phyloP scores from a whole-genome alignment of 352 stramenopile species.

The Phytophthora colocasiae region DNA sequence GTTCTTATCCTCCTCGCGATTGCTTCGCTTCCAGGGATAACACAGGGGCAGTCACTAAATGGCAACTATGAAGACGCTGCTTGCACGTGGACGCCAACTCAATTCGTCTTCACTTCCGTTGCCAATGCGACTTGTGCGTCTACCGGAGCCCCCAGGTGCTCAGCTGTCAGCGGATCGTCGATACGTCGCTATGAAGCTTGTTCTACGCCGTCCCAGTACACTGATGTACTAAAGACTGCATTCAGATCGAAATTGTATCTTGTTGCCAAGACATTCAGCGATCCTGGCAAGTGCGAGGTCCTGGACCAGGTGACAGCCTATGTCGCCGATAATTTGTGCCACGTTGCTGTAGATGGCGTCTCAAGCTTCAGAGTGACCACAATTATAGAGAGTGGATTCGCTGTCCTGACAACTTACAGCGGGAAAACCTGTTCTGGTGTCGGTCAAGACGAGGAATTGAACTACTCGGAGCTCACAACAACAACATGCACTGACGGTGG shows the following conservation, averaged over 20 bases:
- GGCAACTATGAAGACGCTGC: neutral
- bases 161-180: neutral
- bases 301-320: neutral
- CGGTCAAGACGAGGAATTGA: neutral
- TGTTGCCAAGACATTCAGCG: neutral
- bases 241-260: slow-evolving; percentile 13
- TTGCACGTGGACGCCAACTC: neutral
- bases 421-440: neutral
- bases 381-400: neutral
- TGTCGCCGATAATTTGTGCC: slow-evolving; percentile 8
- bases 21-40: neutral
- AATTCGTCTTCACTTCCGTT: slow-evolving; percentile 5
- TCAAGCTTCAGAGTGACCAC: slow-evolving; percentile 4
- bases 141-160: neutral
- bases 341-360: slow-evolving; percentile 8
- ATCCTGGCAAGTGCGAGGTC: neutral
- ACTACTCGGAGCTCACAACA: slow-evolving; percentile 2
- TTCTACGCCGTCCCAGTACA: neutral
- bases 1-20: neutral
- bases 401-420: neutral
- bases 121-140: slow-evolving; percentile 2
- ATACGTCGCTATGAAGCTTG: slow-evolving; percentile 2
- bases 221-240: neutral
- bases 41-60: neutral
- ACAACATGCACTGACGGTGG: neutral